phyloP scores from a whole-genome alignment of 805 yeast species.

The Saccharomyces paradoxus region DNA sequence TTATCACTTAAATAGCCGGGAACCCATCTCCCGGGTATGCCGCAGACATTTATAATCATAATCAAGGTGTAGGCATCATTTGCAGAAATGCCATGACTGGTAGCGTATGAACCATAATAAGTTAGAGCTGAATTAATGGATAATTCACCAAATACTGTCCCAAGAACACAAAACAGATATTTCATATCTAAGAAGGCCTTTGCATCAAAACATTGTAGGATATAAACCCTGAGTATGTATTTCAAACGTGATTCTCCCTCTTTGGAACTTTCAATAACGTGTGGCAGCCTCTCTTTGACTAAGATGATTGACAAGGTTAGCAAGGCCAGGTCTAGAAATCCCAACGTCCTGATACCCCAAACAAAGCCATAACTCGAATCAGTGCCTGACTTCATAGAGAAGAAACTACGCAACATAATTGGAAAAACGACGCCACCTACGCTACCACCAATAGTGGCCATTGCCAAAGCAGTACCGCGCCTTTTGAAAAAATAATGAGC shows the following conservation, averaged over 20 bases:
- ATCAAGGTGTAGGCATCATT: conserved; percentile 38
- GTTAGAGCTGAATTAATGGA: conserved; percentile 39
- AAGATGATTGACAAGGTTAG: conserved; percentile 29
- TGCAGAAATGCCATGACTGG: conserved; percentile 36
- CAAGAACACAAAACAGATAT: conserved; percentile 36
- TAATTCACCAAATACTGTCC: conserved; percentile 42
- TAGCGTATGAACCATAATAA: conserved; percentile 43
- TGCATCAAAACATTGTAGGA: conserved; percentile 30
- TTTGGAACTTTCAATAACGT: conserved; percentile 25
- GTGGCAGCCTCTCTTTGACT: conserved; percentile 40
- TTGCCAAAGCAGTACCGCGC: conserved; percentile 47
- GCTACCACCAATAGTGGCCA: conserved; percentile 45
- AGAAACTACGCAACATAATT: conserved; percentile 41
- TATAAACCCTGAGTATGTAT: conserved; percentile 20
- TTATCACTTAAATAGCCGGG: conserved; percentile 38
- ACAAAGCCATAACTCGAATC: conserved; percentile 34
- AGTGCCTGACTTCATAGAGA: conserved; percentile 24
- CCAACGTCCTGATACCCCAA: conserved; percentile 51
- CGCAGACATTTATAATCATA: conserved; percentile 36
- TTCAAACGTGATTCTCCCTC: conserved; percentile 14
- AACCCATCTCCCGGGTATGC: conserved; percentile 38
- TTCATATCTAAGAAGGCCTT: conserved; percentile 37
- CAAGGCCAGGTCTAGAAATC: conserved; percentile 36
- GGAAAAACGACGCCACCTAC: conserved; percentile 51
- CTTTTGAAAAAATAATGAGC: conserved; percentile 55